Evolutionary conservation across 116 monocot genomes (phyloP).

Genomic region (Posidonia oceanica): DNA sequence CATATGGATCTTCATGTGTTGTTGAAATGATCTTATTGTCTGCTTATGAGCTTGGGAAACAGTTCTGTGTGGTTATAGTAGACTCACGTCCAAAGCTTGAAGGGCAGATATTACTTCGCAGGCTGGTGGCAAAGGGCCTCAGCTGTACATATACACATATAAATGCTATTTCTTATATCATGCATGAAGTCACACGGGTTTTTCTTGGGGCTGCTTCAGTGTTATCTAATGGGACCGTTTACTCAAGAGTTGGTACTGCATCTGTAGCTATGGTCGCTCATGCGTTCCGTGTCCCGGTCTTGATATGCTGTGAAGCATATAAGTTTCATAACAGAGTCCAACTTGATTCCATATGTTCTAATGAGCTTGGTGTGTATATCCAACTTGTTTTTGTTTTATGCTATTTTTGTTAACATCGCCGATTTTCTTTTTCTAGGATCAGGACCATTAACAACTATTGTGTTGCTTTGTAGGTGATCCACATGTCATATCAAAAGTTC

Average conservation of each 20-base stretch:
- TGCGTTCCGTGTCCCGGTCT: conserved; percentile 83
- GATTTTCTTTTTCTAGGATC: not conserved
- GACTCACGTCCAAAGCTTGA: conserved; percentile 97
- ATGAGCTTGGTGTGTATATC: conserved; percentile 77
- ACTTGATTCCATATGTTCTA: conserved; percentile 96
- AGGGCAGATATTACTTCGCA: conserved; percentile 60
- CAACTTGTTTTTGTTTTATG: not conserved
- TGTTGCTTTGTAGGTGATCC: conserved; percentile 44
- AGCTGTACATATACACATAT: conserved; percentile 91
- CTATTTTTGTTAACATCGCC: not conserved
- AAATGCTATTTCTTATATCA: conserved; percentile 93
- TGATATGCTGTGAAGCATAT: conserved; percentile 97
- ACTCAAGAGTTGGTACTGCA: conserved; percentile 87
- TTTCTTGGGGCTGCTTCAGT: conserved; percentile 70
- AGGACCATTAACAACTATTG: not conserved
- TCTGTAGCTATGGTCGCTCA: conserved; percentile 85
- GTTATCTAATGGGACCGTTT: conserved; percentile 81
- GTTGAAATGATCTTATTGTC: conserved; percentile 74
- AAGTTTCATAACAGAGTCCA: conserved; percentile 92
- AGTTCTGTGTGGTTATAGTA: conserved; percentile 79
- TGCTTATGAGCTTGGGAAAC: conserved; percentile 68
- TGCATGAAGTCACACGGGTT: conserved; percentile 93
- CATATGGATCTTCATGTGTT: conserved; percentile 79
- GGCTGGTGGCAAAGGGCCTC: conserved; percentile 56
- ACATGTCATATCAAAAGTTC: conserved; percentile 53